These are phyloP conservation scores for Boletus albobrunnescens DNA, from an alignment of 1,284 basidiomycete genomes.

Conservation along the genomic window DNA sequence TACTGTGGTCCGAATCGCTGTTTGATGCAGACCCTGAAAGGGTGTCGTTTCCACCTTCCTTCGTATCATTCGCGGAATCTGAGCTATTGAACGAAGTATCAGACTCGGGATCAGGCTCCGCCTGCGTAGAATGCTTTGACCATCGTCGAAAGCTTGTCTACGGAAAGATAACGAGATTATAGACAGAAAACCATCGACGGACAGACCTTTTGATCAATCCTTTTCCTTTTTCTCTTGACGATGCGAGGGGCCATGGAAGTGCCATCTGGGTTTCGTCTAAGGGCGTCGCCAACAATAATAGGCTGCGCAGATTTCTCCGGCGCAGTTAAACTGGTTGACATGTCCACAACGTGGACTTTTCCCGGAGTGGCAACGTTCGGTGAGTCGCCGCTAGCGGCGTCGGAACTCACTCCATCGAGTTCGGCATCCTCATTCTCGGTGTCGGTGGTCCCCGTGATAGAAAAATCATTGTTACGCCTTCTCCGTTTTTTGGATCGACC, in stretches of 20 bases:
- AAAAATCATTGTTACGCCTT: constrained; percentile 37
- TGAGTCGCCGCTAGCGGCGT: not conserved
- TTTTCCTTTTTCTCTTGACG: constrained; percentile 40
- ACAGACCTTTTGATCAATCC: constrained; percentile 42
- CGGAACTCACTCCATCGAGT: constrained; percentile 24
- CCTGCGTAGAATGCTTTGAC: constrained; percentile 32
- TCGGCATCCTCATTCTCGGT: constrained; percentile 34
- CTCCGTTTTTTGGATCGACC: constrained; percentile 47
- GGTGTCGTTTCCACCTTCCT: constrained; percentile 32
- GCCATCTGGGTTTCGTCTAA: constrained; percentile 59
- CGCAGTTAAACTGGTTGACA: constrained; percentile 7
- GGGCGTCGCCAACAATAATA: constrained; percentile 50
- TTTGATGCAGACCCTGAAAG: constrained; percentile 9
- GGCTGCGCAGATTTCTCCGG: constrained; percentile 12
- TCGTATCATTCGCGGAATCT: constrained; percentile 59
- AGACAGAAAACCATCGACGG: not conserved
- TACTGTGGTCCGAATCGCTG: constrained; percentile 11
- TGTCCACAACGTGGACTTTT: constrained; percentile 19
- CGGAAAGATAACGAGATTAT: constrained; percentile 6
- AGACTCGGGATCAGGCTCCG: constrained; percentile 36
- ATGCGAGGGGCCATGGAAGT: constrained; percentile 46
- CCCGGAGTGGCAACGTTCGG: not conserved
- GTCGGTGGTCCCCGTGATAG: constrained; percentile 29
- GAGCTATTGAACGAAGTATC: constrained; percentile 75
- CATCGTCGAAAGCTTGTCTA: constrained; percentile 40